A percentile compares a stretch with the other conserved stretches of the same genome.
These are phyloP conservation scores for Boehmeria nivea DNA, from an alignment of 306 rosid genomes.

Conservation along the genomic window DNA sequence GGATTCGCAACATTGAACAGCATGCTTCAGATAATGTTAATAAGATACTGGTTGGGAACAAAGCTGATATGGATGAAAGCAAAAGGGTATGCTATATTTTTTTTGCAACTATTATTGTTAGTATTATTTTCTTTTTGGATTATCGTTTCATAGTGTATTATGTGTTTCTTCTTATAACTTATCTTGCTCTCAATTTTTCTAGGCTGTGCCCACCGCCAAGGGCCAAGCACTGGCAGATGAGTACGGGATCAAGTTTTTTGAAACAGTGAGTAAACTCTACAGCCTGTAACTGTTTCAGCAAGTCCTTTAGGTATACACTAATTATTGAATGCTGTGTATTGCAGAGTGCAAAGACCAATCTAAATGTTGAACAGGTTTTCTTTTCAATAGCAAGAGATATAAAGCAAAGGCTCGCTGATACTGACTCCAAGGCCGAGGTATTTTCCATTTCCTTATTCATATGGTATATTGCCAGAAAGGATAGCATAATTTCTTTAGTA, in stretches of 20 bases:
- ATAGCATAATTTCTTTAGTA: too few relatives aligned
- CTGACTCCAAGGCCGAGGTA: conserved; percentile 79
- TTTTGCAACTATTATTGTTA: too few relatives aligned
- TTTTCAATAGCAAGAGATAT: conserved; percentile 96
- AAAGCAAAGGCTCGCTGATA: conserved; percentile 90
- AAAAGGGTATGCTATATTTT: conserved; percentile 61
- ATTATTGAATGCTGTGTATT: background rate
- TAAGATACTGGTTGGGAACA: conserved; percentile 93
- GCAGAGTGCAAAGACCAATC: conserved; percentile 95
- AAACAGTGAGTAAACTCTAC: conserved; percentile 61
- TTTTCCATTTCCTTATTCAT: conserved; percentile 14
- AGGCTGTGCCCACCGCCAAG: conserved; percentile 91
- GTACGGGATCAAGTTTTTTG: conserved; percentile 91
- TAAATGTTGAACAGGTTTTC: conserved; percentile 94
- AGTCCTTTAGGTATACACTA: too few relatives aligned
- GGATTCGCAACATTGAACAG: conserved; percentile 96
- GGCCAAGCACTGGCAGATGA: conserved; percentile 97
- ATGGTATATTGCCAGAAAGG: too few relatives aligned
- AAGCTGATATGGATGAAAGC: conserved; percentile 95
- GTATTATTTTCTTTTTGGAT: too few relatives aligned
- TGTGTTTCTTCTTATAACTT: background rate
- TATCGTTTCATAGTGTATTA: conserved; percentile 2
- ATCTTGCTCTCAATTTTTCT: conserved; percentile 7
- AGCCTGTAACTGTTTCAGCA: too few relatives aligned
- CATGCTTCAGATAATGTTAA: conserved; percentile 93